phyloP scores from a whole-genome alignment of 2,329 filamentous ascomycete genomes.

The Ambrosiella beaveri region DNA sequence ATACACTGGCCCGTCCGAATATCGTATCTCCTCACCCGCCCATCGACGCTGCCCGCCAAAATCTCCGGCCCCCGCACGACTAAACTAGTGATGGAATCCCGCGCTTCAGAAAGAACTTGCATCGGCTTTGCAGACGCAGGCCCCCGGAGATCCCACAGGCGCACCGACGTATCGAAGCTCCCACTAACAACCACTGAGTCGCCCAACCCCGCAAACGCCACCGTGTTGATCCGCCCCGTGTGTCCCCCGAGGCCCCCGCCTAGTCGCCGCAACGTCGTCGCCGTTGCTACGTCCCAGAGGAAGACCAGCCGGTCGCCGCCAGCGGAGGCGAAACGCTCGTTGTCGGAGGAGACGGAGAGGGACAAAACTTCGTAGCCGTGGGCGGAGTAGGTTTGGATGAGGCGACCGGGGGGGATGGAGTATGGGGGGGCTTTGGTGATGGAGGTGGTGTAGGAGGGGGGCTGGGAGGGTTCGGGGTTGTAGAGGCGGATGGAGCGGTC shows the following conservation, averaged over 20 bases:
- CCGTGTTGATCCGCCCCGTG: slow-evolving; percentile 56
- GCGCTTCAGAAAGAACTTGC: slow-evolving; percentile 56
- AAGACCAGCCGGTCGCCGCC: slow-evolving; percentile 87
- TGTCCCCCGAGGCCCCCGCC: slow-evolving; percentile 44
- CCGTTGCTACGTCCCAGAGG: slow-evolving; percentile 81
- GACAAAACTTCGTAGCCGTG: slow-evolving; percentile 89
- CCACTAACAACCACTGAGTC: slow-evolving; percentile 57
- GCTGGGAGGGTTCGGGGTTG: slow-evolving; percentile 45
- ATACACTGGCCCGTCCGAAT: slow-evolving; percentile 54
- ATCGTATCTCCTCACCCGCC: slow-evolving; percentile 67
- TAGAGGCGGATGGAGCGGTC: slow-evolving; percentile 77
- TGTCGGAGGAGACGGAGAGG: slow-evolving; percentile 55
- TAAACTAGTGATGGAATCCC: slow-evolving; percentile 45
- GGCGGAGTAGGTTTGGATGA: slow-evolving; percentile 75
- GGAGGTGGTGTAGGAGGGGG: slow-evolving; percentile 13
- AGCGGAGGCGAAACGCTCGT: slow-evolving; percentile 68
- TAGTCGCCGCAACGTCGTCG: slow-evolving; percentile 61
- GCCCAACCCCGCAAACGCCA: slow-evolving; percentile 59
- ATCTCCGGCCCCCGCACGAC: slow-evolving; percentile 38
- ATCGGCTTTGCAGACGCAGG: slow-evolving; percentile 40
- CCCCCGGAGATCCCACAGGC: slow-evolving; percentile 54
- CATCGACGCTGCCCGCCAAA: slow-evolving; percentile 66
- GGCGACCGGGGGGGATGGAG: slow-evolving; percentile 31
- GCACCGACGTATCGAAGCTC: slow-evolving; percentile 58
- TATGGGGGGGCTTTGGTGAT: not conserved